Evolutionary conservation across 176 grass and related monocot genomes (phyloP), one percentile per base, ranked within the genome.

Genomic region (Paspalum notatum): DNA sequence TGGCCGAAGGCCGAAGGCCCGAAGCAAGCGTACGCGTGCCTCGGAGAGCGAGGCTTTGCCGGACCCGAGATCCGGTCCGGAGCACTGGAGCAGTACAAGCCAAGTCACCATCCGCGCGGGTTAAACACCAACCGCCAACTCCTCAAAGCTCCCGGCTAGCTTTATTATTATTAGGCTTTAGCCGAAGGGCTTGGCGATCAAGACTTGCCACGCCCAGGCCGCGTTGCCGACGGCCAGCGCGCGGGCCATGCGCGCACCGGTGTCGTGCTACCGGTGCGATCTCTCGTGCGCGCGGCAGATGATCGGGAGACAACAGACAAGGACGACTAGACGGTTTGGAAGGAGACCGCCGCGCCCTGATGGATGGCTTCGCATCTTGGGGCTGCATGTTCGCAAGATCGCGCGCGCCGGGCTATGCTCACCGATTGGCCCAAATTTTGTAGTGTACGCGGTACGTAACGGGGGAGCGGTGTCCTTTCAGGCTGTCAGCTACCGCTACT

Each of bases 201-300:
- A 61, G 72, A 18, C 71, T 40, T 42, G 15, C 37, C 71, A 49
- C 32, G 32, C 17, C 71, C 41, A 7, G 6, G 12, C 37, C 38
- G 39, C 47, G 50, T 26, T 77, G 82, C 82, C 82, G 82, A 84
- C 82, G 69, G 71, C 49, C 27, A 17, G 26, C 18, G 44, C 25
- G 9, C 25, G 75, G 24, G 20, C 78, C 51, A 26, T 22, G 21
- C 48, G 37, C 21, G 44, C 24, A n/a, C n/a, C n/a, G n/a, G n/a
- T n/a, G n/a, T n/a, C 7, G 43, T 48, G 24, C 59, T 46, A 42
- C 9, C 16, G 72, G 59, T 56, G 62, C 40, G 53, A 75, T 39
- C 5, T 56, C 20, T 56, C 20, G 54, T 1, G 18, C 46, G 11
- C 46, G 46, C 8, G 8, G 11, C 45, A 2, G 46, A 12, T 55